Base-by-base conservation (phyloP, 768 basidiomycete species). In the Rhizopogon salebrosus region DNA sequence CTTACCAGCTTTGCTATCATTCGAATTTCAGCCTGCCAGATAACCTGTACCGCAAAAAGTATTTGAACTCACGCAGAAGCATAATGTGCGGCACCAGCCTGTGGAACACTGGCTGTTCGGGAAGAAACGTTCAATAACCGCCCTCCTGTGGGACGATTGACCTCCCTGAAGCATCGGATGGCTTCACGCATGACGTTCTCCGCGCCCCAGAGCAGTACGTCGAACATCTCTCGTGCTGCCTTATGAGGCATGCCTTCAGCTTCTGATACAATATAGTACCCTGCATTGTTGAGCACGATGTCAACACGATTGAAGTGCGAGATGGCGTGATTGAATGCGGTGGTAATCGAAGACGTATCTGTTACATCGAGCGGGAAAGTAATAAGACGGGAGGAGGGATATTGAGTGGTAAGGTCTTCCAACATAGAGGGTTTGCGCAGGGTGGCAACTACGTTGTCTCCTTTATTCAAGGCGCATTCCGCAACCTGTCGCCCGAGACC, bases 181-280 rank as follows among this genome's bases (percentile, higher is more conserved):
- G 73, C 72, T 51, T 66, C 68, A 29, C 41, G 60, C 49, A 64
- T 67, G 8, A 72, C 67, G 31, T 57, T 61, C n/a, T 53, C 55
- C 5, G 67, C 64, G 27, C 69, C 67, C 70, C 68, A 70, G 49
- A 64, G 64, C 48, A 68, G 56, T 53, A 64, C 63, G 38, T 76
- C 75, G 52, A 78, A 76, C 61, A 70, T 52, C 26, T 56, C 58
- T 90, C 93, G n/a, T 77, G 91, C 39, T 70, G 91, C 51, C 79
- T 91, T 50, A 87, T 95, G 53, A 89, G 93, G 2, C 84, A 93
- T 63, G 84, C 87, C 14, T 73, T 95, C 29, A 87, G 93, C 70
- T 87, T 95, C 76, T 2, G 59, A 66, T 18, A 70, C 49, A 3
- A 67, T 58, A 2, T 48, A 64, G 52, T 62, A 68, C 43, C 59